A percentile compares a stretch with the other conserved stretches of the same genome.
phyloP scores from a whole-genome alignment of 2,329 filamentous ascomycete species.

The Paradendryphiella salina region DNA sequence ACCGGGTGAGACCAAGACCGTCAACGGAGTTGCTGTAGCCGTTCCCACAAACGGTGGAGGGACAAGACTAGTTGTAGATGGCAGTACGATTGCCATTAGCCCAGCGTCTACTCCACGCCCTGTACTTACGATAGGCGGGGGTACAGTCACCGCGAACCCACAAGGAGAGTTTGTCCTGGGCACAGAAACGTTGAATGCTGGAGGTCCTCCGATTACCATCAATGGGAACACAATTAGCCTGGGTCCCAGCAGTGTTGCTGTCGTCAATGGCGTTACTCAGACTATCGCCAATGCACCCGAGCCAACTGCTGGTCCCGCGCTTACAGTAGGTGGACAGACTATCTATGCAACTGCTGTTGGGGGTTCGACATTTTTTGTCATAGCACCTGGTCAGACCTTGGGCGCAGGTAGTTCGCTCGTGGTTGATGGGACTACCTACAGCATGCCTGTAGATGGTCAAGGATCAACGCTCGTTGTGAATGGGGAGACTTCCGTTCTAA shows the following conservation, averaged over 20 bases:
- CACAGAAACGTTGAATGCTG: conserved; percentile 28
- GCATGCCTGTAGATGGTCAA: conserved; percentile 23
- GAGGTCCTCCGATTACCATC: conserved; percentile 42
- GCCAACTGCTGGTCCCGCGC: conserved; percentile 21
- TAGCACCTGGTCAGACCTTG: conserved; percentile 16
- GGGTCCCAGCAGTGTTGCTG: conserved; percentile 42
- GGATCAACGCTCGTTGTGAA: conserved; percentile 35
- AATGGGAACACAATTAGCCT: conserved; percentile 44
- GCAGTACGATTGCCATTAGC: conserved; percentile 30
- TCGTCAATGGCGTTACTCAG: conserved; percentile 43
- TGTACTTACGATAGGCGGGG: conserved; percentile 33
- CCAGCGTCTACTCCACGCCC: conserved; percentile 24
- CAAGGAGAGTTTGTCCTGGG: conserved; percentile 42
- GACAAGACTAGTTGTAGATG: conserved; percentile 33
- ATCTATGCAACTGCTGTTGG: conserved; percentile 31
- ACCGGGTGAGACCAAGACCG: conserved; percentile 37
- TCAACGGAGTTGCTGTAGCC: conserved; percentile 39
- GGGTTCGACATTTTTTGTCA: conserved; percentile 30
- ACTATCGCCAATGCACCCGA: conserved; percentile 27
- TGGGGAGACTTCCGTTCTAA: conserved; percentile 14
- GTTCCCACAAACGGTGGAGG: conserved; percentile 29
- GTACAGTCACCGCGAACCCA: conserved; percentile 37
- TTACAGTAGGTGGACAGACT: conserved; percentile 27
- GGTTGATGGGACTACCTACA: conserved; percentile 33
- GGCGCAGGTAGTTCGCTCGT: conserved; percentile 31